phyloP scores from a whole-genome alignment of 305 asterid species.

The Caryopteris hybrid region DNA sequence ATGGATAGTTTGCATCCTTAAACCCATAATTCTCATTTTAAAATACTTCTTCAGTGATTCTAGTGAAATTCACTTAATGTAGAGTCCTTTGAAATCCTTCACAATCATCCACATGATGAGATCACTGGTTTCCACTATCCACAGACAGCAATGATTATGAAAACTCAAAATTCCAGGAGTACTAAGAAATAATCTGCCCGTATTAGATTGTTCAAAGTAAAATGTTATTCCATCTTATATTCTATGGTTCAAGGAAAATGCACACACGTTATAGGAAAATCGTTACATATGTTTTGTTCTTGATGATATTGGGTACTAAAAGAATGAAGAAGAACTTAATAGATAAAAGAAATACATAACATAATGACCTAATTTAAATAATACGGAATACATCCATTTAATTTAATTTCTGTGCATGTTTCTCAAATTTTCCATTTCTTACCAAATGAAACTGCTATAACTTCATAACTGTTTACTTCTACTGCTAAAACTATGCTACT shows the following conservation, averaged over 20 bases:
- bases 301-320: background rate
- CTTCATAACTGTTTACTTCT: too few species aligned
- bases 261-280: background rate
- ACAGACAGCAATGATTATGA: background rate
- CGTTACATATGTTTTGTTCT: background rate
- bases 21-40: background rate
- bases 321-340: background rate
- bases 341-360: background rate
- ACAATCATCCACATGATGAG: background rate
- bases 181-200: background rate
- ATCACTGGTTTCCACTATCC: background rate
- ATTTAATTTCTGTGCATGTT: too few species aligned
- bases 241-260: background rate
- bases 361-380: background rate
- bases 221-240: background rate
- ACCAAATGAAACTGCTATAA: background rate
- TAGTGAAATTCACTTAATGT: background rate
- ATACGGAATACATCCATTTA: too few species aligned
- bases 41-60: background rate
- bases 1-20: background rate
- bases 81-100: background rate
- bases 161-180: background rate
- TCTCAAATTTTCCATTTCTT: background rate
- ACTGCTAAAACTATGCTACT: background rate
- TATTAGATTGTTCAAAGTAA: background rate